Evolutionary conservation across 495 filamentous ascomycete species (phyloP), one percentile per base, ranked within the genome.

Genomic region (Penicillium antarcticum): DNA sequence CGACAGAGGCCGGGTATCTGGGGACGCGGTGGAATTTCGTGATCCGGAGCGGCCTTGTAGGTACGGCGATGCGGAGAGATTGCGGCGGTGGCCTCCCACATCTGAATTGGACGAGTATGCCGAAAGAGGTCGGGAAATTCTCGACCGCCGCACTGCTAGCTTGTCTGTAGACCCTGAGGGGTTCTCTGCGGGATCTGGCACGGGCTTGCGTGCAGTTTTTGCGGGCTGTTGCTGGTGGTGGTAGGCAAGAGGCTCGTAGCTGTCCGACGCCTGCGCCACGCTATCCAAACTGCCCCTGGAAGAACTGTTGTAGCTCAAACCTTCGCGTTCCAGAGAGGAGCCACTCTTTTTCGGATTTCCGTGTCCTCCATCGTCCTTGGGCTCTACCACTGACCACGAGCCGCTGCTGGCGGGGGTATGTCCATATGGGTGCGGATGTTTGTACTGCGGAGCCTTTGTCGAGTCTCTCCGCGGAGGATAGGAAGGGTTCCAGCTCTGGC

Each of bases 1-100:
- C 0, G 94, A 96, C 12, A 82, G 70, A 2, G 89, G 85, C 37
- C 94, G 78, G 32, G 75, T 83, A 48, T 94, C 89, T 5, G 90
- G 87, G 6, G 92, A 92, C 18, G 66, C 62, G 5, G 62, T 60
- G 5, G 84, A 87, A 36, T 87, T 77, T 8, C 78, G 71, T 1
- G 86, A 87, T 5, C 82, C 77, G 5, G 78, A 75, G 26, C 83
- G 81, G 14, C 66, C 76, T 46, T 69, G 70, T 68, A 72, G 35
- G 60, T 67, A 76, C n/a, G 70, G 80, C 11, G 66, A 80, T 34
- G 53, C 69, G 32, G 78, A 80, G 13, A 69, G 82, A 52, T 83
- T 86, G 5, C 87, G 82, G 10, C 83, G 81, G 32, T 84, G 76
- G 7, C 17, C 45, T 71, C 77, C 54, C 76, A 66, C 17, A 43